Evolutionary conservation across 768 basidiomycete genomes (phyloP), one percentile per base, ranked within the genome.

Genomic region (Clathrus columnatus): DNA sequence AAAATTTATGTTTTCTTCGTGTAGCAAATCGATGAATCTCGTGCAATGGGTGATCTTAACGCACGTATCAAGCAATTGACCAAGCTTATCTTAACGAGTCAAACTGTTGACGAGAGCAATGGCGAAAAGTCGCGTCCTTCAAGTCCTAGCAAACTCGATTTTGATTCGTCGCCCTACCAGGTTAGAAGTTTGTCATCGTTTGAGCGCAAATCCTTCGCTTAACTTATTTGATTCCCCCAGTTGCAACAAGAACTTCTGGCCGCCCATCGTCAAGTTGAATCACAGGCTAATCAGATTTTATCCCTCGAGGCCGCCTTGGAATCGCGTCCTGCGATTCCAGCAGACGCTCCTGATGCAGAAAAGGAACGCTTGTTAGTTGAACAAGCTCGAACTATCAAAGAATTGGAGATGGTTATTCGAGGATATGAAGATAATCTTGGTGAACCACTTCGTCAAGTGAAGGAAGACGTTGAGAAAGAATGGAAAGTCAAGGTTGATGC

Each of bases 121-220:
- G 82, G 80, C 47, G 82, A 81, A 54, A 85, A 87, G 50, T 85
- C 87, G 23, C 75, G 87, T 17, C 87, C 92, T 0, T 75, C 75
- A 5, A 93, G 91, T 68, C 93, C 93, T 0, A 78, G 79, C 53
- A 95, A 94, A 72, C 73, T 96, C 28, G 89, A 94, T 67, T 94
- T 91, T 62, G 88, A 92, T 64, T 82, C 88, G 81, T 81, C 87
- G 0, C 87, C 89, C 2, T 91, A 91, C 59, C 85, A 91, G 72
- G 85, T 87, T 46, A 56, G 72, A 64, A 41, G 6, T 44, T 52
- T 41, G 7, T 44, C 4, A 10, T 53, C 24, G n/a, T 17, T 44
- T 18, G 7, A 43, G 11, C 36, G 18, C 45, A 27, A 11, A 44
- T 5, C 27, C 32, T 3, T 21, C 2, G 23, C 27, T 20, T 20